These are phyloP conservation scores for Rutstroemia sp. DNA, from an alignment of 2,329 filamentous ascomycete species.

Conservation along the genomic window DNA sequence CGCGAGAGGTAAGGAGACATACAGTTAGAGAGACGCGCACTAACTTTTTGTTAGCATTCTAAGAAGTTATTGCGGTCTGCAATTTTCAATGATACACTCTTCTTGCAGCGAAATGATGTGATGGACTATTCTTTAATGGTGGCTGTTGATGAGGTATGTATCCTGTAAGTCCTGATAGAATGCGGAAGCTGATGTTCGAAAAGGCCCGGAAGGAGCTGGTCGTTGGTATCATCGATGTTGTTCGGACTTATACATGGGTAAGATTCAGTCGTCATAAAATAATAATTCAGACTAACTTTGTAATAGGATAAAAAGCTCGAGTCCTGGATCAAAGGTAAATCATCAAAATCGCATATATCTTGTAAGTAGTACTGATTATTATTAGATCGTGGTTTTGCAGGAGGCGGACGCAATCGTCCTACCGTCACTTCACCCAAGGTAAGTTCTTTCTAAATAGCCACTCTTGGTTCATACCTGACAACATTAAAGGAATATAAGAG, in stretches of 20 bases:
- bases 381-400: slow-evolving; percentile 66
- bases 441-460: not conserved
- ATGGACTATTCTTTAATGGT: slow-evolving; percentile 99
- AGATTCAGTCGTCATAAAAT: too few species aligned
- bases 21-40: not conserved
- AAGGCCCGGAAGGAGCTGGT: slow-evolving; percentile 74
- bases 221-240: slow-evolving; percentile 97
- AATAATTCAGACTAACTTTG: not conserved
- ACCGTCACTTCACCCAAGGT: slow-evolving; percentile 97
- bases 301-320: slow-evolving; percentile 81
- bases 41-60: slow-evolving; percentile 49
- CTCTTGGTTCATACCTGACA: not conserved
- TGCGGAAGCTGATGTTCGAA: not conserved
- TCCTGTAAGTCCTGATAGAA: not conserved
- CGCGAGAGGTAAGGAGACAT: slow-evolving; percentile 52
- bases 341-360: not conserved
- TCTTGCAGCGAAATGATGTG: slow-evolving; percentile 88
- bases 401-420: slow-evolving; percentile 71
- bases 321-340: slow-evolving; percentile 81
- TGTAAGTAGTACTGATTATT: too few species aligned
- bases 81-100: slow-evolving; percentile 96
- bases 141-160: slow-evolving; percentile 70
- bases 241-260: slow-evolving; percentile 93
- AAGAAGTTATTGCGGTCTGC: slow-evolving; percentile 88
- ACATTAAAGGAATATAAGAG: slow-evolving; percentile 69